Evolutionary conservation across 129 eudicot species (phyloP), one percentile per base, ranked within the genome.

Genomic region (Escallonia rubra): DNA sequence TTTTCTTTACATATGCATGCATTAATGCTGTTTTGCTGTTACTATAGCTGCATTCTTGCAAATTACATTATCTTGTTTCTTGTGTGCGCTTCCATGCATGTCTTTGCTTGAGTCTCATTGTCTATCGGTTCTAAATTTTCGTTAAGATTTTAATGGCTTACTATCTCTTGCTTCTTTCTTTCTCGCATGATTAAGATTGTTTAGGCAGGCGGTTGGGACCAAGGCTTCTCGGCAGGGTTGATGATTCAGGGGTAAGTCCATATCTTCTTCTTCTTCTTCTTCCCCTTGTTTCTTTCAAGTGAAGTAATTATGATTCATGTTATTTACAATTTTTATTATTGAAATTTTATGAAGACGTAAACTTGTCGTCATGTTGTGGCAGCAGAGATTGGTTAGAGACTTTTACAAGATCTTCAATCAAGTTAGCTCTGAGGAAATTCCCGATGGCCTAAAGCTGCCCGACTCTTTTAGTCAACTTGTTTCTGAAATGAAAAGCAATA

Each of bases 201-300:
- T 78, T 94, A 85, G 97, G 99, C 72, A 79, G 99, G 66, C 96
- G 94, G 73, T 90, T 87, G 83, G 99, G 99, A 75, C 99, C 99
- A 57, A 84, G 79, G 84, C 83, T 94, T 80, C 96, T 94, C 14
- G 96, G 99, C 63, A 82, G 93, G 80, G 75, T 73, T 66, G 95
- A 87, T 81, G 90, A 85, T 84, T 86, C 98, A 64, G 99, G 82
- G 97, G 99, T 94, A 94, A 82, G 60, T 44, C 46, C 63, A 44
- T 40, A 7, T 73, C 62, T 3, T 11, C 3, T 34, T 47, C 49
- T 71, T 47, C 34, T 43, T 69, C 55, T 8, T 38, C 23, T 4
- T 40, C 34, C 34, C 34, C 34, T 43, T 64, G 58, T 39, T 73
- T 47, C 57, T 55, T 73, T 61, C 40, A 51, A 62, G 61, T 69